Evolutionary conservation across 805 yeast species (phyloP).

Genomic region (Ogataea philodendri): DNA sequence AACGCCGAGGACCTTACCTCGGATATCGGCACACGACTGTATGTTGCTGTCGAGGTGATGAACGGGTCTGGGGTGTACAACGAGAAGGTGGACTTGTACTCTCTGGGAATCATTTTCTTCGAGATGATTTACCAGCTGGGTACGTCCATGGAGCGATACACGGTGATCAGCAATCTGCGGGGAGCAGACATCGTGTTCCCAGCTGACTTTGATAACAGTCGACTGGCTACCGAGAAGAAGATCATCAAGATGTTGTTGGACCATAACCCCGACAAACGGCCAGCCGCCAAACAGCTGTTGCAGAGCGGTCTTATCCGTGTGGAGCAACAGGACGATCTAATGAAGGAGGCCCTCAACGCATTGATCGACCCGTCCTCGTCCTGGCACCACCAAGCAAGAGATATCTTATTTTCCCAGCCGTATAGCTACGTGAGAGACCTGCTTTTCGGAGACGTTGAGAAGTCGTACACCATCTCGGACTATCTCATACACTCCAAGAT

Average conservation of each 20-base stretch:
- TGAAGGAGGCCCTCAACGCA: slow-evolving; percentile 82
- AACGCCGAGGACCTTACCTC: slow-evolving; percentile 76
- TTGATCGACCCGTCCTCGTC: slow-evolving; percentile 88
- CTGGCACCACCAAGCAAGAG: slow-evolving; percentile 91
- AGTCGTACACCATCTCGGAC: slow-evolving; percentile 38
- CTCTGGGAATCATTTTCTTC: slow-evolving; percentile 90
- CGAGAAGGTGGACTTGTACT: slow-evolving; percentile 94
- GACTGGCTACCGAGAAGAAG: slow-evolving; percentile 56
- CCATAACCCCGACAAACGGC: slow-evolving; percentile 77
- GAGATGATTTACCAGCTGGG: slow-evolving; percentile 84
- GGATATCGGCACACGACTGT: slow-evolving; percentile 90
- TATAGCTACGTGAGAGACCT: slow-evolving; percentile 82
- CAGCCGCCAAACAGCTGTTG: slow-evolving; percentile 72
- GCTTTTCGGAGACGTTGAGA: slow-evolving; percentile 59
- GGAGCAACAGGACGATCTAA: slow-evolving; percentile 84
- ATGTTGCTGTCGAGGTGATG: slow-evolving; percentile 87
- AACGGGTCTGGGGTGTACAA: slow-evolving; percentile 74
- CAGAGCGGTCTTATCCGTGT: slow-evolving; percentile 84
- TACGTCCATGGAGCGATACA: slow-evolving; percentile 94
- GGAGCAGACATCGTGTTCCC: slow-evolving; percentile 66
- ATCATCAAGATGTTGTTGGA: slow-evolving; percentile 67
- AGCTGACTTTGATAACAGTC: slow-evolving; percentile 51
- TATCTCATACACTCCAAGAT: slow-evolving; percentile 59
- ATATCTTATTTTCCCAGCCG: slow-evolving; percentile 80
- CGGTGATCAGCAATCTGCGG: slow-evolving; percentile 65